A percentile compares a stretch with the other conserved stretches of the same genome.
Evolutionary conservation across 768 basidiomycete species (phyloP).

Genomic region (Amanita molliuscula): DNA sequence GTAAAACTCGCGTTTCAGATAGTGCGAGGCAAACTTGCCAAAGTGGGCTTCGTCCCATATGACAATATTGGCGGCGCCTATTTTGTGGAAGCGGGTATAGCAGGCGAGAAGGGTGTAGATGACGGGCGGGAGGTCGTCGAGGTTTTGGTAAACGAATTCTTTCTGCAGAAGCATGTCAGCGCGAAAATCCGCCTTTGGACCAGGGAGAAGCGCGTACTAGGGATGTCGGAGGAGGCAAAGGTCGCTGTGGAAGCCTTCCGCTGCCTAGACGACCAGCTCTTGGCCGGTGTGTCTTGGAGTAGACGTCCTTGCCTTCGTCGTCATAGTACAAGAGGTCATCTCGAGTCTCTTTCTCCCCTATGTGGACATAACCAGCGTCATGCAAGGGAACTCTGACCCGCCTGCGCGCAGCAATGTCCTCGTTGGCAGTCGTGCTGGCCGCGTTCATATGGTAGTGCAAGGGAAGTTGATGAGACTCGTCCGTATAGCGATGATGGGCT

Average conservation of each 20-base stretch:
- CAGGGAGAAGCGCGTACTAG: slow-evolving; percentile 30
- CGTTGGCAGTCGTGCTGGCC: slow-evolving; percentile 4
- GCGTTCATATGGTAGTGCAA: slow-evolving; percentile 31
- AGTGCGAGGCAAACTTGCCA: slow-evolving; percentile 97
- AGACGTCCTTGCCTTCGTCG: slow-evolving; percentile 43
- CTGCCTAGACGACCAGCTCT: slow-evolving; percentile 34
- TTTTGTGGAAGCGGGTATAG: slow-evolving; percentile 91
- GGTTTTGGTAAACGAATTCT: slow-evolving; percentile 74
- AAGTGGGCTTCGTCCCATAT: slow-evolving; percentile 99
- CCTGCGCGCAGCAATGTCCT: slow-evolving; percentile 18
- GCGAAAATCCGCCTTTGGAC: slow-evolving; percentile 11
- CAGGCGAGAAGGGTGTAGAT: slow-evolving; percentile 90
- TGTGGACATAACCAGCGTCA: slow-evolving; percentile 10
- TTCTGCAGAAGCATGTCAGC: slow-evolving; percentile 25
- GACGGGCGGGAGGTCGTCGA: slow-evolving; percentile 66
- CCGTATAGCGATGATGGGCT: slow-evolving; percentile 7
- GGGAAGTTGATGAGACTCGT: slow-evolving; percentile 23
- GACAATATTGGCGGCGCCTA: slow-evolving; percentile 77
- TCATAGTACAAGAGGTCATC: slow-evolving; percentile 19
- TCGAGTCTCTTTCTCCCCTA: slow-evolving; percentile 18
- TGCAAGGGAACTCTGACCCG: slow-evolving; percentile 21
- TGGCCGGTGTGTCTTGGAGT: slow-evolving; percentile 32
- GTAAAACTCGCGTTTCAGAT: slow-evolving; percentile 98
- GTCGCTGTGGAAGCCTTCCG: slow-evolving; percentile 50
- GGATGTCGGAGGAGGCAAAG: slow-evolving; percentile 56